Percentiles rank a stretch among this genome's conserved stretches.
Conservation (phyloP, 805 yeast species). For the Sungouiella blattae region DNA sequence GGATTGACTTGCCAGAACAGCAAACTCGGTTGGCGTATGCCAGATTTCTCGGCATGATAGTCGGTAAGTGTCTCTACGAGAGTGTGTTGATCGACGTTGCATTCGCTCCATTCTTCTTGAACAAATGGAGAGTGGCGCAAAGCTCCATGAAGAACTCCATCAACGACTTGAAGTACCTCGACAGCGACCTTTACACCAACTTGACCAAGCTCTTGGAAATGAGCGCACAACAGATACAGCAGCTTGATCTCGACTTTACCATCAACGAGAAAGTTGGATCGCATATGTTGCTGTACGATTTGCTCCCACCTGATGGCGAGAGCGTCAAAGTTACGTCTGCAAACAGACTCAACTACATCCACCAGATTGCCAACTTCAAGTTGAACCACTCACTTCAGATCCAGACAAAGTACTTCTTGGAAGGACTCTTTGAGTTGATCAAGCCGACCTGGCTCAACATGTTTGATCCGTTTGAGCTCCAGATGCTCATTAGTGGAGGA, state of each 20-base stretch:
- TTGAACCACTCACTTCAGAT: slow-evolving; percentile 58
- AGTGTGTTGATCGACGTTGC: slow-evolving; percentile 74
- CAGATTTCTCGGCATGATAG: slow-evolving; percentile 72
- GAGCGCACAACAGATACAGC: slow-evolving; percentile 52
- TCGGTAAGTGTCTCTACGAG: slow-evolving; percentile 89
- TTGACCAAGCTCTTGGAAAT: slow-evolving; percentile 60
- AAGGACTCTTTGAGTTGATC: slow-evolving; percentile 68
- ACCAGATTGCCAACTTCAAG: slow-evolving; percentile 74
- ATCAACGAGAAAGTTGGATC: slow-evolving; percentile 46
- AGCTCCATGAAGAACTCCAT: slow-evolving; percentile 52
- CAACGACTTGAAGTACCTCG: slow-evolving; percentile 75
- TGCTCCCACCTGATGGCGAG: slow-evolving; percentile 58
- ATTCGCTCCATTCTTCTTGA: slow-evolving; percentile 81
- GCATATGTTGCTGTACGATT: slow-evolving; percentile 45
- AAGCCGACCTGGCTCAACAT: slow-evolving; percentile 73
- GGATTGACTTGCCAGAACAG: slow-evolving; percentile 29
- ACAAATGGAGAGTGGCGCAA: slow-evolving; percentile 55
- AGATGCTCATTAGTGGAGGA: slow-evolving; percentile 70
- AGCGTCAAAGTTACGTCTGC: slow-evolving; percentile 49
- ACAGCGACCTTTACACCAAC: slow-evolving; percentile 60
- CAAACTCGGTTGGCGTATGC: slow-evolving; percentile 27
- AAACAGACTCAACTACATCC: slow-evolving; percentile 71
- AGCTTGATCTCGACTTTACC: slow-evolving; percentile 65
- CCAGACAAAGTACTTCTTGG: slow-evolving; percentile 61
- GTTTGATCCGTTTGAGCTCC: slow-evolving; percentile 83